Percentiles rank a stretch among this genome's conserved stretches.
phyloP scores from a whole-genome alignment of 768 basidiomycete genomes.

The Leccinum arenicola region DNA sequence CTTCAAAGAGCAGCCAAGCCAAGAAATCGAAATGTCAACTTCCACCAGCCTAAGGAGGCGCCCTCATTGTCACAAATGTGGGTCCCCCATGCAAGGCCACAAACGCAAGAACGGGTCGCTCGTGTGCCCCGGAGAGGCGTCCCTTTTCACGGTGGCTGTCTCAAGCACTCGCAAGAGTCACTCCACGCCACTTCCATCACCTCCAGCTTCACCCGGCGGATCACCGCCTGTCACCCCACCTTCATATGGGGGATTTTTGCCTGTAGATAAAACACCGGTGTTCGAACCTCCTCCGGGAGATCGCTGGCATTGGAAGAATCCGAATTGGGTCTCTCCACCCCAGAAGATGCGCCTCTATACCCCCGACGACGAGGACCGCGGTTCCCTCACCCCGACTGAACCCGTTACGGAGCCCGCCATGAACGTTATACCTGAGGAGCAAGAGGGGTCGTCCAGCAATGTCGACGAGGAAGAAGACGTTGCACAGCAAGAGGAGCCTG shows the following conservation, averaged over 20 bases:
- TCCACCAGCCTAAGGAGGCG: constrained; percentile 31
- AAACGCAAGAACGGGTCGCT: constrained; percentile 30
- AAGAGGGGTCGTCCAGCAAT: constrained; percentile 9
- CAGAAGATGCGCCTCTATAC: constrained; percentile 24
- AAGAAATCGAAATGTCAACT: constrained; percentile 22
- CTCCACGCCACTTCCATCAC: constrained; percentile 25
- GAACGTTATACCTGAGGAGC: constrained; percentile 8
- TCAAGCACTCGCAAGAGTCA: constrained; percentile 17
- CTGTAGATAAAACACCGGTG: constrained; percentile 15
- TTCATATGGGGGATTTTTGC: constrained; percentile 13
- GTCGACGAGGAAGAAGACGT: constrained; percentile 11
- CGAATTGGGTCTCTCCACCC: constrained; percentile 34
- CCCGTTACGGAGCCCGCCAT: constrained; percentile 22
- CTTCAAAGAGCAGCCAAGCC: constrained; percentile 3
- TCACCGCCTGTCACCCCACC: constrained; percentile 21
- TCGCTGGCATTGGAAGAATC: constrained; percentile 35
- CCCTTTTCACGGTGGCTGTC: constrained; percentile 14
- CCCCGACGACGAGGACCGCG: constrained; percentile 21
- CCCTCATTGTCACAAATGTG: constrained; percentile 35
- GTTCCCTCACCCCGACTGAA: constrained; percentile 31
- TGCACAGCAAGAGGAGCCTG: constrained; percentile 1
- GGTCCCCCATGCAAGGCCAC: constrained; percentile 32
- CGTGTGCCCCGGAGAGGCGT: constrained; percentile 25
- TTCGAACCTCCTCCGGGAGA: constrained; percentile 30
- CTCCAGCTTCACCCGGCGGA: constrained; percentile 26